Evolutionary conservation across 768 basidiomycete genomes (phyloP).

Genomic region (Amylocystis lapponica): DNA sequence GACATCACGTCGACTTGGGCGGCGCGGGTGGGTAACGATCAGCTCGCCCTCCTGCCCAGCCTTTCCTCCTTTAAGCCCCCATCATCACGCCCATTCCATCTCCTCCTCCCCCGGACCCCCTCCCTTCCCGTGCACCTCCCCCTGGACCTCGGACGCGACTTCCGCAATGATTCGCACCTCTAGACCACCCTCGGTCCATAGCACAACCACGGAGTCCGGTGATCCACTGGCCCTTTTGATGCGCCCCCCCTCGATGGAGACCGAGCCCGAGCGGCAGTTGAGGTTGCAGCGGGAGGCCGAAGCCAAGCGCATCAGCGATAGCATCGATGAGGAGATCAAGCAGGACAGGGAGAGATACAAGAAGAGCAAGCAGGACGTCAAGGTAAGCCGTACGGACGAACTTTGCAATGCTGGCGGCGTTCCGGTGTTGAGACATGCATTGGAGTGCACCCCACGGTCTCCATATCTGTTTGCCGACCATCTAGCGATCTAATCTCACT

Average conservation of each 20-base stretch:
- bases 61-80: not conserved
- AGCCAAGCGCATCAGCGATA: constrained; percentile 70
- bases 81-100: not conserved
- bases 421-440: not conserved
- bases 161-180: constrained; percentile 38
- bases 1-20: constrained; percentile 3
- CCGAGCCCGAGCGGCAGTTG: constrained; percentile 52
- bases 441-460: no score
- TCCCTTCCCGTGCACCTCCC: constrained; percentile 19
- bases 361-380: constrained; percentile 68
- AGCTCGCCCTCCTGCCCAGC: not conserved
- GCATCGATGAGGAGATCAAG: constrained; percentile 77
- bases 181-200: constrained; percentile 68
- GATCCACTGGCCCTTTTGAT: constrained; percentile 70
- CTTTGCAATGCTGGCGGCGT: not conserved
- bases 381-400: constrained; percentile 38
- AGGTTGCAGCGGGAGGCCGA: constrained; percentile 66
- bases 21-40: not conserved
- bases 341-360: constrained; percentile 60
- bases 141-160: no score
- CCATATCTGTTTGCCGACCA: no score
- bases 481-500: constrained; percentile 54
- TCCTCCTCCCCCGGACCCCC: constrained; percentile 11
- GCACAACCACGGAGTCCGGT: constrained; percentile 40
- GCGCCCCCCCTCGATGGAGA: constrained; percentile 60